phyloP scores from a whole-genome alignment of 129 eudicot genomes.

The Helianthus annuus region HanXRQr2.0-SUNRISE NC_035445.2:136744337-136744836 shows the following conservation, averaged over 20 bases:
- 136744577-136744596: constrained; percentile 97
- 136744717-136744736: constrained; percentile 38
- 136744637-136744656: neutral
- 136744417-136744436: constrained; percentile 80
- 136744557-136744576: constrained; percentile 89
- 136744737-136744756: constrained; percentile 39
- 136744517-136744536: constrained; percentile 93
- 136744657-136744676: neutral
- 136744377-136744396: constrained; percentile 77
- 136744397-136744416: constrained; percentile 98
- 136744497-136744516: constrained; percentile 90
- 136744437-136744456: constrained; percentile 69
- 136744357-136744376: neutral
- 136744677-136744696: constrained; percentile 57
- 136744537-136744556: constrained; percentile 81
- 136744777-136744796: constrained; percentile 56
- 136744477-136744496: constrained; percentile 85
- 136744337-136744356: neutral
- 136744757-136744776: constrained; percentile 70
- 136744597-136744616: constrained; percentile 50
- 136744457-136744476: constrained; percentile 94
- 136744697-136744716: constrained; percentile 55
- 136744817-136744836: constrained; percentile 40
- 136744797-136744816: constrained; percentile 30
- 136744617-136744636: neutral